Evolutionary conservation across 106 monocot species (phyloP), one percentile per base, ranked within the genome.

Genomic region (Ottelia alismoides): DNA sequence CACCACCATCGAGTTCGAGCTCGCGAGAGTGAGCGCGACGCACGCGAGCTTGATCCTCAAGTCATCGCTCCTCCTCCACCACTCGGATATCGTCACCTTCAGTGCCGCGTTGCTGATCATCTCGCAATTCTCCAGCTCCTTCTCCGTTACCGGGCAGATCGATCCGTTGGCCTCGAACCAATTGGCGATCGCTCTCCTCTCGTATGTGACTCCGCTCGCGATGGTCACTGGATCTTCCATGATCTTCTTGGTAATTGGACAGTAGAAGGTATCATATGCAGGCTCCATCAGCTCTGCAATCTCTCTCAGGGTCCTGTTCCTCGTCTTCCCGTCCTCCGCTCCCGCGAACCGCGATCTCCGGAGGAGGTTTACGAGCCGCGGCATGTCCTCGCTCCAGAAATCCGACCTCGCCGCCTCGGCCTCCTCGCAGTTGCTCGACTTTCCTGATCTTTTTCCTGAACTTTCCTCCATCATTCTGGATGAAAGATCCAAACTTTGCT

Each of bases 161-260:
- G 59, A n/a, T 24, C 48, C 60, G 49, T 30, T 45, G 17, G 59
- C 67, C 54, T 71, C 65, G 48, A 74, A 74, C 61, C 73, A 70
- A 50, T 85, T 80, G 24, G 29, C 49, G 50, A 85, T 85, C 20
- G 67, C 76, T 31, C 28, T 70, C 56, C 80, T 76, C 49, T 85
- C 85, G 45, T 59, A 85, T 29, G 85, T 85, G 2, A 73, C 49
- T 12, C 85, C 85, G 59, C 65, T 87, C 20, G 67, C 71, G 21
- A 78, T 68, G 0, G 74, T 87, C 24, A 75, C 81, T 27, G 87
- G 87, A 25, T 87, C 87, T 11, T 71, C 65, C 81, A 87, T 81
- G 18, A 82, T 68, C 55, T 70, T 81, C 68, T 78, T 78, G 35
- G 87, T 82, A 23, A 87, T 20, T 27, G 87, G 81, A 55, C 87